A percentile compares a stretch with the other conserved stretches of the same genome.
Evolutionary conservation across 2,329 filamentous ascomycete species (phyloP).

Genomic region (Talaromyces verruculosus): DNA sequence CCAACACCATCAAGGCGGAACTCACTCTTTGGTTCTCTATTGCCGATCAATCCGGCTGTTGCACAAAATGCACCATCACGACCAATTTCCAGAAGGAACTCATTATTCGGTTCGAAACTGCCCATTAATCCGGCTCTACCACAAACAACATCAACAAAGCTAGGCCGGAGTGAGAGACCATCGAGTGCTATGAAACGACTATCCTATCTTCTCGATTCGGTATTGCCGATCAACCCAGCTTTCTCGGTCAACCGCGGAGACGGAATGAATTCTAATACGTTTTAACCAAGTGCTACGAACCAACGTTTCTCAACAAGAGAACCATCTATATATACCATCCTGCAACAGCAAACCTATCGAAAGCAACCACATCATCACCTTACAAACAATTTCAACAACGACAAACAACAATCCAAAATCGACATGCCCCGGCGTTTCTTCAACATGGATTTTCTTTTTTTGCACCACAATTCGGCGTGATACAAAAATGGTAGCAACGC

Average conservation of each 20-base stretch:
- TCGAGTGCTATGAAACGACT: conserved; percentile 19
- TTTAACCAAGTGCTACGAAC: background rate
- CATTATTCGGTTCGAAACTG: conserved; percentile 6
- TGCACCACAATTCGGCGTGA: background rate
- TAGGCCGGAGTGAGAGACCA: conserved; percentile 20
- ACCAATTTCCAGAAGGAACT: conserved; percentile 13
- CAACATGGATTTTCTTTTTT: background rate
- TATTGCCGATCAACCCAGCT: conserved; percentile 38
- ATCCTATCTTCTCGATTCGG: conserved; percentile 32
- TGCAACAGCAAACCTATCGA: background rate
- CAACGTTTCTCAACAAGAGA: background rate
- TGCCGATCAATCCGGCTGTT: conserved; percentile 23
- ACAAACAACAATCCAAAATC: background rate
- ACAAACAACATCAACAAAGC: conserved; percentile 24
- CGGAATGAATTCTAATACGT: conserved; percentile 1
- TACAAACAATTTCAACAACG: conserved; percentile 5
- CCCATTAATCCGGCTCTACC: conserved; percentile 6
- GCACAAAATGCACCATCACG: conserved; percentile 20
- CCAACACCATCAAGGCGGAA: conserved; percentile 22
- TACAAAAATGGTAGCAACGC: conserved; percentile 7
- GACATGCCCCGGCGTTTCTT: background rate
- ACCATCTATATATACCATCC: background rate
- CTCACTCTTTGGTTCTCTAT: conserved; percentile 9
- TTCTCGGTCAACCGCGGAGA: conserved; percentile 7
- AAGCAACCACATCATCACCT: background rate